A percentile compares a stretch with the other conserved stretches of the same genome.
Evolutionary conservation across 495 filamentous ascomycete species (phyloP).

Genomic region (Neurospora sublineolata): DNA sequence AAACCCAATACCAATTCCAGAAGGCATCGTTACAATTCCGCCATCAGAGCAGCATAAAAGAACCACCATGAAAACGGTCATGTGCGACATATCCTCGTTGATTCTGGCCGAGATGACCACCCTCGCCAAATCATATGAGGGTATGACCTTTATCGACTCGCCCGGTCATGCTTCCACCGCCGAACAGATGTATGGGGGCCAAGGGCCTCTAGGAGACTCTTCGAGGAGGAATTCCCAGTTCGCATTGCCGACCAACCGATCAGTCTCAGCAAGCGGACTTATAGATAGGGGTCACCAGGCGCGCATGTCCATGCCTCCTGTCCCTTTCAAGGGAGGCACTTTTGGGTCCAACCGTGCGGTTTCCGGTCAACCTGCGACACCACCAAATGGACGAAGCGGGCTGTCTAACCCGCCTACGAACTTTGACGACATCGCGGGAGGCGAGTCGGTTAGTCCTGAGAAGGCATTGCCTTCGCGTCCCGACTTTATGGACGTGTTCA

Average conservation of each 20-base stretch:
- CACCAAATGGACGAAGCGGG: conserved; percentile 31
- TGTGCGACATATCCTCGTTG: conserved; percentile 81
- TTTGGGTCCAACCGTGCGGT: conserved; percentile 35
- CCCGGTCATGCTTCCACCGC: conserved; percentile 37
- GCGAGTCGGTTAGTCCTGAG: conserved; percentile 24
- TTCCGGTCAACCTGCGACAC: conserved; percentile 41
- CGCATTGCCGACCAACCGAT: conserved; percentile 30
- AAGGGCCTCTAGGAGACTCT: neutral
- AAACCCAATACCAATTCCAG: conserved; percentile 37
- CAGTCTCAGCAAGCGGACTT: conserved; percentile 36
- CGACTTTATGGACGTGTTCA: conserved; percentile 23
- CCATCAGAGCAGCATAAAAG: conserved; percentile 54
- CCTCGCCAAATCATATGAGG: conserved; percentile 77
- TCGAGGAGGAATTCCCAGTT: conserved; percentile 46
- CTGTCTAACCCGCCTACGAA: conserved; percentile 51
- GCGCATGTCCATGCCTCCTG: conserved; percentile 73
- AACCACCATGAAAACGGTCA: conserved; percentile 88
- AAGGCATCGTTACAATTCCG: conserved; percentile 64
- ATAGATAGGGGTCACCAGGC: conserved; percentile 33
- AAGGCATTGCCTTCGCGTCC: conserved; percentile 16
- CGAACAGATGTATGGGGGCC: conserved; percentile 21
- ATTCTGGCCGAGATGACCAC: conserved; percentile 80
- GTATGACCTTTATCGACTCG: conserved; percentile 65
- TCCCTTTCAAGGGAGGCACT: conserved; percentile 25
- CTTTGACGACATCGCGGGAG: conserved; percentile 55